Base-by-base conservation (phyloP, 2,329 filamentous ascomycete species). In the Scytalidium sp. region DNA sequence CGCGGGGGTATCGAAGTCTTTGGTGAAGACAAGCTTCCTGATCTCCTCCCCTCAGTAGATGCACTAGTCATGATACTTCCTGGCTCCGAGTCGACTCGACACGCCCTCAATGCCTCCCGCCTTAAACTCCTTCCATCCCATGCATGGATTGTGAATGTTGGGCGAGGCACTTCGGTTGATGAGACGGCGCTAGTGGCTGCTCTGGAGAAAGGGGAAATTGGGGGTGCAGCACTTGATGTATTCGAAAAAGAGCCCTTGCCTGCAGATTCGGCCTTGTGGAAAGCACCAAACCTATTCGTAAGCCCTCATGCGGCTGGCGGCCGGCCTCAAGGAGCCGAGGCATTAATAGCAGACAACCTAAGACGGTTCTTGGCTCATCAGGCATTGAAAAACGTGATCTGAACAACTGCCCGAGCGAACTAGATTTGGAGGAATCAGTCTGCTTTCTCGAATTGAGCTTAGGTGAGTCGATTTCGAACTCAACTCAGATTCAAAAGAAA, bases 201-300 rank as follows among this genome's bases (percentile, higher is more conserved):
- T 0, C 65, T 87, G 50, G 74, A 78, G 47, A 62, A 69, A 3
- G 85, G 85, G 0, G 61, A 54, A 3, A 88, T 91, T 58, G 69
- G 75, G 8, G 87, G 86, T 0, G 83, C 79, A 1, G 87, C 81
- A 1, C 61, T 90, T 19, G 87, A 91, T 69, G 87, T 90, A 0
- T 90, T 85, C 63, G 79, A 83, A 46, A 68, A 81, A 2, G 87
- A 91, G 61, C 87, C 87, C 3, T 62, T 91, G 53, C 79, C 82
- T 0, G 52, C 59, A 10, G 76, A 85, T 32, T 88, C 83, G 56
- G 70, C 72, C 20, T 91, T 87, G 87, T 74, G 84, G 39, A 79
- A 72, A 21, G 73, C 84, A 13, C 79, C 80, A 52, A 90, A 91
- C 64, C 73, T 86, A 15, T 78, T 86, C 46, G 78, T 93, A 42